Evolutionary conservation across 1,284 basidiomycete genomes (phyloP), one percentile per base, ranked within the genome.

Genomic region (Ganoderma lucidum): DNA sequence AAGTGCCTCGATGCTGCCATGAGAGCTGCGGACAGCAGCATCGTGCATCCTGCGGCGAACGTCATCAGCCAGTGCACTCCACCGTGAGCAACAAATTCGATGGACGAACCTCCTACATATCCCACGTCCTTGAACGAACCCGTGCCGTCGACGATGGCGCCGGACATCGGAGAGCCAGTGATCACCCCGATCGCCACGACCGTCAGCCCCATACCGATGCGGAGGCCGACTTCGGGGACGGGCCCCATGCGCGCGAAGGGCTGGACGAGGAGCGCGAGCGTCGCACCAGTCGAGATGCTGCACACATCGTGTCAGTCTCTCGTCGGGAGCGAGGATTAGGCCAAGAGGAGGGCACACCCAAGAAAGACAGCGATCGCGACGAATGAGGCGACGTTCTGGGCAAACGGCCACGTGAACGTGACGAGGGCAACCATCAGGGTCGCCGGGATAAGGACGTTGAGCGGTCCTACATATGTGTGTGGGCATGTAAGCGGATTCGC

Each of bases 321-420:
- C 3, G 12, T 28, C 5, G 28, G 19, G 17, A 17, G 30, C 14
- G 14, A 55, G 53, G 9, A 32, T 12, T 1, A 6, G 30, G 35
- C 3, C 6, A 35, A n/a, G n/a, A n/a, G n/a, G n/a, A n/a, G n/a
- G n/a, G n/a, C n/a, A n/a, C n/a, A n/a, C n/a, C n/a, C n/a, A n/a
- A n/a, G 6, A 6, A 59, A 39, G 4, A 59, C 19, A 10, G 56
- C 83, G 41, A 90, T 78, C 6, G 77, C 79, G 14, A 86, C 81
- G 30, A 87, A 78, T 6, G 83, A 79, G 0, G 75, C 78, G 55
- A 82, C 73, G 10, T 78, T 81, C 37, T 74, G 74, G 0, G 85
- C 83, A 71, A 85, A 86, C 9, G 89, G 88, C 89, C 89, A 90
- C 0, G 82, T 82, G 69, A 83, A 86, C 1, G 88, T 89, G 8